Percentiles rank a stretch among this genome's conserved stretches.
Conservation (phyloP, 768 basidiomycete species). For the Dentipellis sp. region DNA sequence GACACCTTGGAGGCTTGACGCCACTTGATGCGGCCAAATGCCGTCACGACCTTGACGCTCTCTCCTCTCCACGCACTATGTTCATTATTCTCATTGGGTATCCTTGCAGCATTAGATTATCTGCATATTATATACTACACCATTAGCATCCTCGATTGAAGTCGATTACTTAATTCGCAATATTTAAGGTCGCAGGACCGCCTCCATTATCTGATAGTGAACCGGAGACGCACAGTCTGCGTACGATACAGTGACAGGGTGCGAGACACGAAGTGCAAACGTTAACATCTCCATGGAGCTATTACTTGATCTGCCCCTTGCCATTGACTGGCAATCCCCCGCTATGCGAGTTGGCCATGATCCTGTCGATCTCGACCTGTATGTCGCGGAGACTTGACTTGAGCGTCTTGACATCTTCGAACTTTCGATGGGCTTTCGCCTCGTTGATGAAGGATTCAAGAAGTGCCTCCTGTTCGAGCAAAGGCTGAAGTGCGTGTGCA, state of each 20-base stretch:
- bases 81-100: background rate
- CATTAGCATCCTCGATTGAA: background rate
- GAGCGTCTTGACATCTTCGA: constrained; percentile 88
- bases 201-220: no score
- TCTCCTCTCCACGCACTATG: background rate
- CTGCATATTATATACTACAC: background rate
- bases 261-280: no score
- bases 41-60: no score
- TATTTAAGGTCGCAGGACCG: no score
- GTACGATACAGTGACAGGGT: no score
- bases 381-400: constrained; percentile 78
- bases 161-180: no score
- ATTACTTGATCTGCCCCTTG: background rate
- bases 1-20: constrained; percentile 5
- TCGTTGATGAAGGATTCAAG: constrained; percentile 87
- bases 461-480: constrained; percentile 90
- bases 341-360: constrained; percentile 32
- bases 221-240: no score
- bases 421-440: constrained; percentile 84
- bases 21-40: no score
- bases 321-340: constrained; percentile 1
- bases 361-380: constrained; percentile 68
- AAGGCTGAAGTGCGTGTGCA: constrained; percentile 70
- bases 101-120: background rate
- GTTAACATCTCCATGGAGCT: no score